Evolutionary conservation across 495 filamentous ascomycete genomes (phyloP).

Genomic region (Talaromyces proteolyticus): DNA sequence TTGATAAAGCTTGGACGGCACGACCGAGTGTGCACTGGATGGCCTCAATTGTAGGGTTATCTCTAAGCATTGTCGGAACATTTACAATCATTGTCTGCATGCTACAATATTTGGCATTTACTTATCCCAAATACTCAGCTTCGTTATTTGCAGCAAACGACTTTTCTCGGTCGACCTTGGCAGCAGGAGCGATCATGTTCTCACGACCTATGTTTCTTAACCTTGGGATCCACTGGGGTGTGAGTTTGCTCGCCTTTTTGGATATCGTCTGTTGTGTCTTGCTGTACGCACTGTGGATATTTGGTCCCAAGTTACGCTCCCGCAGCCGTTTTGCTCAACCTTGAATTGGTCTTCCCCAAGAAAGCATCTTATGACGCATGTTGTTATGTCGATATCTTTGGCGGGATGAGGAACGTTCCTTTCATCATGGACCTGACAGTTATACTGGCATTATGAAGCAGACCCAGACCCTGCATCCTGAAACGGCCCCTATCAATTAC

Average conservation of each 20-base stretch:
- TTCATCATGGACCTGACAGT: too few species aligned
- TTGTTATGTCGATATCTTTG: too few species aligned
- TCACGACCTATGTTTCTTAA: neutral
- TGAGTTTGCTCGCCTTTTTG: neutral
- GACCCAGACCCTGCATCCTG: too few species aligned
- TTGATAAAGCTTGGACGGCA: slow-evolving; percentile 52
- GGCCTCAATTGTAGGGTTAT: neutral
- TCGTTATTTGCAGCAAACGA: neutral
- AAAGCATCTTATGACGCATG: too few species aligned
- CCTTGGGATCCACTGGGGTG: neutral
- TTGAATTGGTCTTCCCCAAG: too few species aligned
- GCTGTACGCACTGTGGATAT: too few species aligned
- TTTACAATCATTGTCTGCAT: neutral
- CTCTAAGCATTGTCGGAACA: neutral
- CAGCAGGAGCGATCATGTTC: neutral
- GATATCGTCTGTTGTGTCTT: too few species aligned
- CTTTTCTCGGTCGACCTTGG: neutral
- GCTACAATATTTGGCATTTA: neutral
- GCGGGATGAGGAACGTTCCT: too few species aligned
- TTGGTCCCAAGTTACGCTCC: too few species aligned
- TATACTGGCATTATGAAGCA: too few species aligned
- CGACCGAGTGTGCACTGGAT: slow-evolving; percentile 24
- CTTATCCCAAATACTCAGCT: neutral
- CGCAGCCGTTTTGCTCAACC: too few species aligned
- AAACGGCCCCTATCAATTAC: too few species aligned